A percentile compares a stretch with the other conserved stretches of the same genome.
Evolutionary conservation across 352 stramenopile species (phyloP).

Genomic region (Phytophthora citricola): DNA sequence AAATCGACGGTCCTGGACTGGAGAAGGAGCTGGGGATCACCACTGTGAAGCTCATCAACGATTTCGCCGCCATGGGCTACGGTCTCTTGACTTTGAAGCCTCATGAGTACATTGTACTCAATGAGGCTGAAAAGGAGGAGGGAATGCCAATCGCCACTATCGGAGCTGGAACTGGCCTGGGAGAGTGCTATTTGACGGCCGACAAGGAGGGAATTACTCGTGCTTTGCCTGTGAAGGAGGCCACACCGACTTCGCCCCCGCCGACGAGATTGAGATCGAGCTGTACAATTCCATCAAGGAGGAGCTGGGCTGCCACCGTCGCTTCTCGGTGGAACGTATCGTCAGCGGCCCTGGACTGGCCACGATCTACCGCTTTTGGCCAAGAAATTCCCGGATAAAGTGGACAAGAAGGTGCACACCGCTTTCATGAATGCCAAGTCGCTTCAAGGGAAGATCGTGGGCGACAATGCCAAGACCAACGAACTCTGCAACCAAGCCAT

Average conservation of each 20-base stretch:
- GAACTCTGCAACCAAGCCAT: slow-evolving; percentile 90
- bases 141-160: slow-evolving; percentile 95
- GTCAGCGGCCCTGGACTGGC: slow-evolving; percentile 95
- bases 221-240: slow-evolving; percentile 95
- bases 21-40: slow-evolving; percentile 86
- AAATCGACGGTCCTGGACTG: slow-evolving; percentile 86
- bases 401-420: slow-evolving; percentile 79
- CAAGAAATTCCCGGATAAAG: slow-evolving; percentile 90
- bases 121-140: slow-evolving; percentile 74
- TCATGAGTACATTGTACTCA: slow-evolving; percentile 92
- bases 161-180: slow-evolving; percentile 96
- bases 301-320: slow-evolving; percentile 85
- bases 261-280: slow-evolving; percentile 88
- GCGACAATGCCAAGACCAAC: slow-evolving; percentile 86
- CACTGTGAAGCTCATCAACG: slow-evolving; percentile 94
- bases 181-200: slow-evolving; percentile 96
- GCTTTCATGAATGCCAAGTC: slow-evolving; percentile 68
- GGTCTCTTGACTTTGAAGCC: slow-evolving; percentile 95
- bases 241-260: slow-evolving; percentile 95
- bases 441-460: slow-evolving; percentile 86
- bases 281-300: slow-evolving; percentile 85
- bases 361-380: slow-evolving; percentile 97
- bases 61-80: slow-evolving; percentile 98
- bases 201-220: slow-evolving; percentile 88
- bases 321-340: slow-evolving; percentile 96